These are phyloP conservation scores for Verticillium dahliae DNA, from an alignment of 2,329 filamentous ascomycete species.

Conservation along the genomic window DNA sequence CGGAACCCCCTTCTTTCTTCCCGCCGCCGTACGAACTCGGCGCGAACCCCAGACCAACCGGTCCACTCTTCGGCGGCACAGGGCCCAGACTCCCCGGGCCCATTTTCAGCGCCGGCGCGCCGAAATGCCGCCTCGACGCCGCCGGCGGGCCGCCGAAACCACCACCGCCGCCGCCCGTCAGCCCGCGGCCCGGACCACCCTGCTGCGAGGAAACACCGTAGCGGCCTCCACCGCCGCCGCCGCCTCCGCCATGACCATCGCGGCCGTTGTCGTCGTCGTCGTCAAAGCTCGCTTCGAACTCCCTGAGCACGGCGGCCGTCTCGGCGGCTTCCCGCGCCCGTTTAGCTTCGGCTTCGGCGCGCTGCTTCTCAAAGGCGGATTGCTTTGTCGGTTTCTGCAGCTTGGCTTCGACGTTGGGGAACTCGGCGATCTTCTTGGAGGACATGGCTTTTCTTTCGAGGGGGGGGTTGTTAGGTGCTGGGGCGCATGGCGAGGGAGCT, in stretches of 20 bases:
- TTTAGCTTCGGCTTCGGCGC: conserved; percentile 85
- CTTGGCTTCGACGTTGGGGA: conserved; percentile 70
- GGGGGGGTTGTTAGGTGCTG: not conserved
- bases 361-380: conserved; percentile 82
- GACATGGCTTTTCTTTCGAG: conserved; percentile 29
- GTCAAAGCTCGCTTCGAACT: conserved; percentile 78
- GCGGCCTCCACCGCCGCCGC: conserved; percentile 6
- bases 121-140: conserved; percentile 50
- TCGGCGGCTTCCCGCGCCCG: conserved; percentile 77
- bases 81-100: conserved; percentile 59
- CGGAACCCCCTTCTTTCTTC: conserved; percentile 49
- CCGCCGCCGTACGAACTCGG: conserved; percentile 32
- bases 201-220: not conserved
- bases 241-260: not conserved
- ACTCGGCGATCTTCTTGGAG: conserved; percentile 44
- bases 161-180: conserved; percentile 19
- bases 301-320: conserved; percentile 78
- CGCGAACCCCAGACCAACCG: conserved; percentile 52
- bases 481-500: not conserved
- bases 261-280: conserved; percentile 47
- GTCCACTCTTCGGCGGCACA: conserved; percentile 50
- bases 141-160: not conserved
- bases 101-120: conserved; percentile 47
- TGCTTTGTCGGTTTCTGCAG: conserved; percentile 75
- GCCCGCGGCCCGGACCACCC: conserved; percentile 2